Conservation (phyloP, 108 stramenopile genomes). For the Cyclostephanos tholiformis region DNA sequence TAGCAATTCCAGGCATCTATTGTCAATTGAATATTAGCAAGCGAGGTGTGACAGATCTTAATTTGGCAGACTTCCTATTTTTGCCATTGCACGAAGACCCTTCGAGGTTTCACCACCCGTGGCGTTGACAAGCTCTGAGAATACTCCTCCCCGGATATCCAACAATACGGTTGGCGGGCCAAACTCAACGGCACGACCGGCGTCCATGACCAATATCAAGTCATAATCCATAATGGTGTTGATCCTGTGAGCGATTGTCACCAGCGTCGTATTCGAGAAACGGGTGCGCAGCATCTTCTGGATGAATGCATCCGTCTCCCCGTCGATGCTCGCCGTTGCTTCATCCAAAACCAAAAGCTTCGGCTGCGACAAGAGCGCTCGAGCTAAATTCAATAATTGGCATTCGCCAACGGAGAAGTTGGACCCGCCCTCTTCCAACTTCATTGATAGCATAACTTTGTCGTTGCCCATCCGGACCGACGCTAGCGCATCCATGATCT, state of each 20-base stretch:
- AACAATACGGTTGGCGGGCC: conserved; percentile 87
- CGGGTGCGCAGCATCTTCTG: conserved; percentile 85
- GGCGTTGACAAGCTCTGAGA: conserved; percentile 72
- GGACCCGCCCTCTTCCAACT: conserved; percentile 85
- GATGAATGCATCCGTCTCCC: conserved; percentile 84
- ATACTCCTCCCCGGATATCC: conserved; percentile 51
- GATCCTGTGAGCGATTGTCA: conserved; percentile 93
- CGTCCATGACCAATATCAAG: conserved; percentile 85
- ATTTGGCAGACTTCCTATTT: too few species aligned
- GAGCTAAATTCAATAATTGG: conserved; percentile 89
- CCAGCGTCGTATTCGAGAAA: conserved; percentile 80
- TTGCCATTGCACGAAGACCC: conserved; percentile 58
- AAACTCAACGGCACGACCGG: conserved; percentile 83
- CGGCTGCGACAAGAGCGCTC: conserved; percentile 79
- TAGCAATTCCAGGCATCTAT: too few species aligned
- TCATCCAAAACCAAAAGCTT: conserved; percentile 81
- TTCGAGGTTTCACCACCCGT: conserved; percentile 73
- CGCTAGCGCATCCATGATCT: conserved; percentile 75
- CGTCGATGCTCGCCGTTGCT: conserved; percentile 66
- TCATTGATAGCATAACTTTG: conserved; percentile 25
- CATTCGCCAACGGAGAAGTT: conserved; percentile 92
- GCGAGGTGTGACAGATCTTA: too few species aligned
- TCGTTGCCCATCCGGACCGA: conserved; percentile 45
- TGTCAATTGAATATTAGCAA: too few species aligned
- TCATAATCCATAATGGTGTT: conserved; percentile 97